phyloP scores from a whole-genome alignment of 1,284 basidiomycete species.

The Pseudozyma pruni region DNA sequence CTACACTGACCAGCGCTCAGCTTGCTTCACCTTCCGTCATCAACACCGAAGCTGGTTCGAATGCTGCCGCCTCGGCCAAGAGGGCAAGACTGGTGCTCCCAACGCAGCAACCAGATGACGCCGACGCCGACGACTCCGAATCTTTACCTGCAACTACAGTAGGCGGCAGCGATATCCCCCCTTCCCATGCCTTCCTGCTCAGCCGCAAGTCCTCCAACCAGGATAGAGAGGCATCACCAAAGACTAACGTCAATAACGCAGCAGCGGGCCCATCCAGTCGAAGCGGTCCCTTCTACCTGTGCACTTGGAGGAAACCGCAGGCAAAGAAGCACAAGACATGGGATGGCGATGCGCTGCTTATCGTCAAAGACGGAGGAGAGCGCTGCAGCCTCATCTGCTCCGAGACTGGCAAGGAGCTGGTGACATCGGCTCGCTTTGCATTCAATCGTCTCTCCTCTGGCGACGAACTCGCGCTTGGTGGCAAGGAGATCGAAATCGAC shows the following conservation, averaged over 20 bases:
- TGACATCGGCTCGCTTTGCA: constrained; percentile 29
- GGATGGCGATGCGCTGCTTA: constrained; percentile 73
- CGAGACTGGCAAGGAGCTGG: constrained; percentile 54
- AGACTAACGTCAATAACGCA: neutral
- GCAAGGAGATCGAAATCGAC: constrained; percentile 56
- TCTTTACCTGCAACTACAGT: neutral
- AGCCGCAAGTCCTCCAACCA: constrained; percentile 23
- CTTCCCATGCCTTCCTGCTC: constrained; percentile 31
- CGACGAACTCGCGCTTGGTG: constrained; percentile 51
- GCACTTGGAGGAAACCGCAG: constrained; percentile 75
- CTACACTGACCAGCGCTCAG: too few species aligned
- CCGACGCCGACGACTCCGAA: constrained; percentile 2
- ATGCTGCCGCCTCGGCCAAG: constrained; percentile 11
- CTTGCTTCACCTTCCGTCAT: too few species aligned
- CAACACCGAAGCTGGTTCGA: constrained; percentile 9
- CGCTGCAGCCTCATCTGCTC: constrained; percentile 52
- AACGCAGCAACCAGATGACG: constrained; percentile 19
- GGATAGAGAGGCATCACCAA: neutral
- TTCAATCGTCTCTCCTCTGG: constrained; percentile 44
- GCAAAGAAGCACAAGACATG: constrained; percentile 86
- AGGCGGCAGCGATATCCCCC: constrained; percentile 14
- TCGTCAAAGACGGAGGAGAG: constrained; percentile 46
- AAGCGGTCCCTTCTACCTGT: constrained; percentile 57
- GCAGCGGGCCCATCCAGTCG: constrained; percentile 17
- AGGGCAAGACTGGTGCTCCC: constrained; percentile 38